Evolutionary conservation across 2,329 filamentous ascomycete species (phyloP).

Genomic region (Colletotrichum higginsianum): DNA sequence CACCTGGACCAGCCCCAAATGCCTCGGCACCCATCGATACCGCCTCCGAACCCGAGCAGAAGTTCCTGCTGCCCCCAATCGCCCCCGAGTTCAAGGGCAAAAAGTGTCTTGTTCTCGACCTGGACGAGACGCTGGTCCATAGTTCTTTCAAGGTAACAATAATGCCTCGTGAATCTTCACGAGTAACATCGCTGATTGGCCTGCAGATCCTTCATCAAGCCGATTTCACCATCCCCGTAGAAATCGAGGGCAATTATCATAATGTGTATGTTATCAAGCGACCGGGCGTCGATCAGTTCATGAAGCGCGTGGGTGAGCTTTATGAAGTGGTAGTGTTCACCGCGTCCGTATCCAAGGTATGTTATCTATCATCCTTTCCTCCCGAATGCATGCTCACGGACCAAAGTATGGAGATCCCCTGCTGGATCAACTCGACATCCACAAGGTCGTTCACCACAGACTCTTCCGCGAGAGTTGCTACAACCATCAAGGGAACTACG

Average conservation of each 20-base stretch:
- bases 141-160: constrained; percentile 93
- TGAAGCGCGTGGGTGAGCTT: constrained; percentile 97
- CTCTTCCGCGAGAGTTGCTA: constrained; percentile 99
- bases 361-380: constrained; percentile 8
- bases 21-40: constrained; percentile 38
- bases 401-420: constrained; percentile 93
- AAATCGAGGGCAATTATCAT: constrained; percentile 98
- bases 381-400: constrained; percentile 46
- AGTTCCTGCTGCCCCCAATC: constrained; percentile 86
- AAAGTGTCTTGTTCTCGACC: constrained; percentile 94
- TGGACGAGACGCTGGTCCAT: constrained; percentile 97
- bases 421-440: constrained; percentile 96
- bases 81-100: constrained; percentile 84
- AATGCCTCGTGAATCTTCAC: constrained; percentile 16
- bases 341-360: constrained; percentile 95
- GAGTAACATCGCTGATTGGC: constrained; percentile 32
- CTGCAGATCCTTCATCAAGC: constrained; percentile 93
- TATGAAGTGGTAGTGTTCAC: constrained; percentile 99
- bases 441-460: constrained; percentile 95
- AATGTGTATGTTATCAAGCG: constrained; percentile 99
- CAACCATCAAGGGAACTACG: constrained; percentile 99
- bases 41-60: constrained; percentile 59
- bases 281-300: constrained; percentile 98
- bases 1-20: constrained; percentile 59
- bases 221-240: constrained; percentile 98